Conservation (phyloP, 257 asterid species). For the Nyctanthes arbortristis region DNA sequence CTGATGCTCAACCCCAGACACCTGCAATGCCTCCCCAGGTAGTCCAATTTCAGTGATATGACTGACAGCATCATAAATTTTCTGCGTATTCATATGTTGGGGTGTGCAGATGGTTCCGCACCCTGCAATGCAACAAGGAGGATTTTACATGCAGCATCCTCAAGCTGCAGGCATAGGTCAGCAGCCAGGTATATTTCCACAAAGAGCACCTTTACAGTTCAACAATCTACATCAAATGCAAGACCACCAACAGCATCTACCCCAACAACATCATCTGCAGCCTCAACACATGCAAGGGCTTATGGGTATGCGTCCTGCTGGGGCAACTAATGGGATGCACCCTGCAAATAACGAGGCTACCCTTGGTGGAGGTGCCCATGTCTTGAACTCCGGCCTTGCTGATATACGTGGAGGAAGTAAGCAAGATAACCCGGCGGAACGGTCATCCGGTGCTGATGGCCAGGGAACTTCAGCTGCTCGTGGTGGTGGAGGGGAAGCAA, state of each 20-base stretch:
- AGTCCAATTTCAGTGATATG: neutral
- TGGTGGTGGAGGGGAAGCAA: slow-evolving; percentile 46
- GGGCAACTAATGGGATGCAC: slow-evolving; percentile 46
- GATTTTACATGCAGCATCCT: slow-evolving; percentile 78
- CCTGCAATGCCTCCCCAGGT: slow-evolving; percentile 75
- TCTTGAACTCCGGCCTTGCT: slow-evolving; percentile 35
- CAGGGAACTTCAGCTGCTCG: slow-evolving; percentile 40
- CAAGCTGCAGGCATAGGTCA: slow-evolving; percentile 68
- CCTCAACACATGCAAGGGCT: slow-evolving; percentile 40
- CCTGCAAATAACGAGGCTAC: slow-evolving; percentile 34
- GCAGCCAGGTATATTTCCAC: slow-evolving; percentile 64
- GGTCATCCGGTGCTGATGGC: slow-evolving; percentile 40
- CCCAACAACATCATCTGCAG: slow-evolving; percentile 41
- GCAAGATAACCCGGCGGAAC: slow-evolving; percentile 45
- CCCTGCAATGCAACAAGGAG: slow-evolving; percentile 76
- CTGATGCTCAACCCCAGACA: slow-evolving; percentile 94
- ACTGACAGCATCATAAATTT: too few relatives aligned
- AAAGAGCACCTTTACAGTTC: slow-evolving; percentile 49
- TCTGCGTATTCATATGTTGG: slow-evolving; percentile 15
- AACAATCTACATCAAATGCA: slow-evolving; percentile 51
- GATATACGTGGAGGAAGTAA: slow-evolving; percentile 44
- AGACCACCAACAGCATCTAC: slow-evolving; percentile 55
- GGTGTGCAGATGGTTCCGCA: slow-evolving; percentile 63
- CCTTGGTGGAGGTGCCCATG: slow-evolving; percentile 44
- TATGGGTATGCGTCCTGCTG: slow-evolving; percentile 48